Evolutionary conservation across 1,284 basidiomycete species (phyloP), one percentile per base, ranked within the genome.

Genomic region (Papiliotrema laurentii): DNA sequence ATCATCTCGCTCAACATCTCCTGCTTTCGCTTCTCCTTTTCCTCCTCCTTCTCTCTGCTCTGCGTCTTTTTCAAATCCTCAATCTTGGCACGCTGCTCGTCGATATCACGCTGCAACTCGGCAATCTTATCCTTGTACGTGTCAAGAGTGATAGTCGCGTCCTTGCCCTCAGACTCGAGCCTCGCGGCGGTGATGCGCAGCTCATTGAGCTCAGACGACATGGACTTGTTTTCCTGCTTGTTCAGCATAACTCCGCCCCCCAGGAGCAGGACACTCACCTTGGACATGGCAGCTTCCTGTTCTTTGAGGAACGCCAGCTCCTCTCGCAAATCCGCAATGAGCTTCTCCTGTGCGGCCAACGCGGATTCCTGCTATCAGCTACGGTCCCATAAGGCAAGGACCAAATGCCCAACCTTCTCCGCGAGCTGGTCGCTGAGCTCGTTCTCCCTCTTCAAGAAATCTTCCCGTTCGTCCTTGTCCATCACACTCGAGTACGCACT

Each of bases 1-100:
- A 99, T 97, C 91, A 99, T 96, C 60, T 94, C 80, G n/a, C 89
- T 92, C 87, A 99, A 91, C 81, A 96, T 96, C 77, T 97, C 94
- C 65, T 96, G 92, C 76, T 97, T 98, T 73, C 90, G 85, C 79
- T 91, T 94, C 79, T 98, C 94, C 77, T 96, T 97, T 69, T 94
- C 94, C 72, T 97, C 94, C 61, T 93, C 89, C 77, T 89, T 91
- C 73, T 92, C 87, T 26, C 83, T 80, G 24, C 78, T 77, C 75
- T 88, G 89, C 57, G 89, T 76, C 50, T 91, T 87, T 37, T 86
- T 89, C 61, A 92, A 76, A 46, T 91, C 88, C 25, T 82, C 77
- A 53, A 93, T 83, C 61, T 84, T 82, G 69, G 83, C 85, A 76
- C 82, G 87, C 40, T 97, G 79, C 66, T 97, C 93, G 58, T 97